phyloP scores from a whole-genome alignment of 805 yeast genomes.

The Candida sonorensis region DNA sequence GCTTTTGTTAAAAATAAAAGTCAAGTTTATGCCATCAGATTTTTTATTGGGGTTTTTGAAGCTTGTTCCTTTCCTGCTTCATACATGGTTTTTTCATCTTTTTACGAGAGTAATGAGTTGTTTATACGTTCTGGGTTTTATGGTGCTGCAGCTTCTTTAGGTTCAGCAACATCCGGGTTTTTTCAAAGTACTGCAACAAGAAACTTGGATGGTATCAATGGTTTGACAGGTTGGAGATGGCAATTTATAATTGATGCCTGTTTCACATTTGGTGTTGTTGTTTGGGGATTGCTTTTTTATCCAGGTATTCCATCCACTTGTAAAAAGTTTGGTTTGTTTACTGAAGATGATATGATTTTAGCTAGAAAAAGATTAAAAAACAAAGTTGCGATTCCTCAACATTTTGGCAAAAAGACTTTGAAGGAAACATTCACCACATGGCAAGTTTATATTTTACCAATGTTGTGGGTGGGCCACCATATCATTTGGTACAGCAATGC shows the following conservation, averaged over 20 bases:
- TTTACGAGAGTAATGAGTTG: slow-evolving; percentile 10
- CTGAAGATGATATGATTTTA: slow-evolving; percentile 34
- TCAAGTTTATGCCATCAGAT: slow-evolving; percentile 51
- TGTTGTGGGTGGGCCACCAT: slow-evolving; percentile 25
- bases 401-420: slow-evolving; percentile 31
- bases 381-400: slow-evolving; percentile 30
- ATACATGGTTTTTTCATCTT: slow-evolving; percentile 31
- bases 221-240: slow-evolving; percentile 44
- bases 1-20: slow-evolving; percentile 33
- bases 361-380: slow-evolving; percentile 40
- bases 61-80: slow-evolving; percentile 58
- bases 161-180: slow-evolving; percentile 49
- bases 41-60: slow-evolving; percentile 57
- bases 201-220: slow-evolving; percentile 16
- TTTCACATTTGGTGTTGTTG: slow-evolving; percentile 29
- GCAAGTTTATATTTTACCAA: slow-evolving; percentile 24
- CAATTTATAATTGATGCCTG: slow-evolving; percentile 45
- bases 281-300: slow-evolving; percentile 34
- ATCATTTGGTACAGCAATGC: slow-evolving; percentile 25
- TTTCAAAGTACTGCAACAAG: slow-evolving; percentile 34
- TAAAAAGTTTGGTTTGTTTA: slow-evolving; percentile 31
- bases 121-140: slow-evolving; percentile 14
- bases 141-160: slow-evolving; percentile 27
- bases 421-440: slow-evolving; percentile 41
- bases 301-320: slow-evolving; percentile 42